A percentile compares a stretch with the other conserved stretches of the same genome.
These are phyloP conservation scores for Aspergillus indologenus DNA, from an alignment of 495 filamentous ascomycete genomes.

Conservation along the genomic window DNA sequence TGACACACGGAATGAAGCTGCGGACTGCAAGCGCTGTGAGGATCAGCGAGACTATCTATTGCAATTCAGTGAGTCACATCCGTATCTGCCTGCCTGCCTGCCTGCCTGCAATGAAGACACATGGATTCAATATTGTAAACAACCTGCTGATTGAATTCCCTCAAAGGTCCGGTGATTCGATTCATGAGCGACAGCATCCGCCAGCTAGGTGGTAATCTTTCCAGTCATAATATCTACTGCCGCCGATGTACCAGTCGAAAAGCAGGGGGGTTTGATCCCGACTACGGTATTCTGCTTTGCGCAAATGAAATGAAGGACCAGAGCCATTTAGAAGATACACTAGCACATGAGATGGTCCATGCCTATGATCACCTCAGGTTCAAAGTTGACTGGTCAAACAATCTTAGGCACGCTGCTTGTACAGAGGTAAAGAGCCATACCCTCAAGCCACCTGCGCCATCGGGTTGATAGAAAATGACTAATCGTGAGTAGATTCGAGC, in stretches of 20 bases:
- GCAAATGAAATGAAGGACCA: slow-evolving; percentile 77
- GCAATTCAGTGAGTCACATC: slow-evolving; percentile 60
- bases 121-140: neutral
- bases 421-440: slow-evolving; percentile 65
- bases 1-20: slow-evolving; percentile 62
- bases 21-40: slow-evolving; percentile 76
- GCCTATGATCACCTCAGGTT: slow-evolving; percentile 91
- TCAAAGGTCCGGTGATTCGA: slow-evolving; percentile 70
- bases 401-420: slow-evolving; percentile 87
- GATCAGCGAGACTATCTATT: slow-evolving; percentile 74
- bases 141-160: slow-evolving; percentile 6
- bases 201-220: slow-evolving; percentile 71
- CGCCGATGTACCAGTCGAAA: slow-evolving; percentile 65
- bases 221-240: slow-evolving; percentile 74
- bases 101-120: neutral
- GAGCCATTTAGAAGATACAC: slow-evolving; percentile 82
- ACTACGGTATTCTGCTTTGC: slow-evolving; percentile 84
- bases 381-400: slow-evolving; percentile 75
- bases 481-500: slow-evolving; percentile 71
- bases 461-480: neutral
- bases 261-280: slow-evolving; percentile 76
- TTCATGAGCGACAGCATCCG: slow-evolving; percentile 77
- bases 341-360: slow-evolving; percentile 97
- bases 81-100: neutral
- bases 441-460: neutral